phyloP scores from a whole-genome alignment of 345 rosid genomes.

The Euphorbia tirucalli region DNA sequence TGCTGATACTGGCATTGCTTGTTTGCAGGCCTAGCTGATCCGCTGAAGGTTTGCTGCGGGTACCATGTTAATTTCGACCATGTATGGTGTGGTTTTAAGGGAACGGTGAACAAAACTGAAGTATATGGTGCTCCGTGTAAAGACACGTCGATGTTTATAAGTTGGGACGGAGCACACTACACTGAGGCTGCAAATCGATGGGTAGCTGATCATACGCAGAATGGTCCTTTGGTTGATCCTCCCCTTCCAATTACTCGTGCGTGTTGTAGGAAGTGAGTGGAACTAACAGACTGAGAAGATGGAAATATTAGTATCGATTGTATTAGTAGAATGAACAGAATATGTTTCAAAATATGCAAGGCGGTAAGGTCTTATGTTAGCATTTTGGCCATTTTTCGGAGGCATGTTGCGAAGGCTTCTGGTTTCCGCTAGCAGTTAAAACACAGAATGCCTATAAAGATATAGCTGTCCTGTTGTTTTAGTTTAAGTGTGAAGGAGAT shows the following conservation, averaged over 20 bases:
- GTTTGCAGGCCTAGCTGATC: conserved; percentile 48
- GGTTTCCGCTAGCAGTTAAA: no score
- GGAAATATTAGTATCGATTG: neutral
- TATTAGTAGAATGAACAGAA: no score
- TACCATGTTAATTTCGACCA: conserved; percentile 52
- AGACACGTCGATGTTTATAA: conserved; percentile 43
- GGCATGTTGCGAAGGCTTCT: no score
- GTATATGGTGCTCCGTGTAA: conserved; percentile 46
- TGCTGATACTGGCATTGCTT: neutral
- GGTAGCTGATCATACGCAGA: conserved; percentile 58
- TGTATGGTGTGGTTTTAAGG: conserved; percentile 54
- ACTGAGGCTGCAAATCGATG: conserved; percentile 62
- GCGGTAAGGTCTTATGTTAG: neutral
- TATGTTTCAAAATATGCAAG: no score
- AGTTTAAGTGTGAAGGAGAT: no score
- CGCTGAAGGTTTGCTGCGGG: conserved; percentile 59
- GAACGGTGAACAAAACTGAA: conserved; percentile 35
- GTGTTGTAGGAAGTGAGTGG: conserved; percentile 44
- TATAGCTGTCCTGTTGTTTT: no score
- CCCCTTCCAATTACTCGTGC: conserved; percentile 55
- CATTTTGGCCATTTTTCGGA: no score
- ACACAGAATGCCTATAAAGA: no score
- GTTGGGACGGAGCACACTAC: conserved; percentile 62
- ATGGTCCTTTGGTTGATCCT: conserved; percentile 62
- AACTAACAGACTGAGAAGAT: neutral